Conservation (phyloP, 148 eudicot genomes). For the Amaranthus hypochondriacus region DNA sequence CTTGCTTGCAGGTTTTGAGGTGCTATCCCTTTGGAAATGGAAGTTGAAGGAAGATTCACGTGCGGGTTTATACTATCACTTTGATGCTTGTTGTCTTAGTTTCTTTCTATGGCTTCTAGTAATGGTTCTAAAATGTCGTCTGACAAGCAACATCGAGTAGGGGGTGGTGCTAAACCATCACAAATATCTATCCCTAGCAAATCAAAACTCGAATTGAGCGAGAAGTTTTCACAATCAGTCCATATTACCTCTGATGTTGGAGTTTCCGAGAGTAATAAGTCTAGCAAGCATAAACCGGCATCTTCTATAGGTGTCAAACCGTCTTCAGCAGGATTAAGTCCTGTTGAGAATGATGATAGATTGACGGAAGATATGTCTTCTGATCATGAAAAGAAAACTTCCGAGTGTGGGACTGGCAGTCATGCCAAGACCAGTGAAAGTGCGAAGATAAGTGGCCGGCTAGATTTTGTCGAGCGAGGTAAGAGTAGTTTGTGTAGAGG, state of each 20-base stretch:
- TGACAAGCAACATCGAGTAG: slow-evolving; percentile 17
- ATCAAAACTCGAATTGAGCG: slow-evolving; percentile 24
- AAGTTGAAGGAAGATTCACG: not conserved
- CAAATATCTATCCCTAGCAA: slow-evolving; percentile 15
- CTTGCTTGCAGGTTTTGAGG: not conserved
- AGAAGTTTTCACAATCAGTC: slow-evolving; percentile 27
- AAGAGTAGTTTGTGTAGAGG: slow-evolving; percentile 52
- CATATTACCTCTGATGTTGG: slow-evolving; percentile 13
- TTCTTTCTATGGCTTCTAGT: slow-evolving; percentile 33
- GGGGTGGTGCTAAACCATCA: slow-evolving; percentile 11
- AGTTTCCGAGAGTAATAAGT: slow-evolving; percentile 6
- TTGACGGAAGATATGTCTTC: slow-evolving; percentile 27
- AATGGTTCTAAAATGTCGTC: slow-evolving; percentile 18
- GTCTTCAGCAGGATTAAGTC: slow-evolving; percentile 2
- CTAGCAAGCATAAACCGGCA: slow-evolving; percentile 1
- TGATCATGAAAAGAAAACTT: slow-evolving; percentile 45
- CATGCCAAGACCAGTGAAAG: slow-evolving; percentile 48
- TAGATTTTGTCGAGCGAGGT: slow-evolving; percentile 47
- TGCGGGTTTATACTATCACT: not conserved
- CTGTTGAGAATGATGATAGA: slow-evolving; percentile 18
- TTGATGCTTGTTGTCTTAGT: slow-evolving; percentile 5
- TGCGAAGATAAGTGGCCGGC: slow-evolving; percentile 43
- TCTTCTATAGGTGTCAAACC: slow-evolving; percentile 15
- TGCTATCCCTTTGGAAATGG: not conserved
- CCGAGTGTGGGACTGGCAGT: slow-evolving; percentile 37